phyloP scores from a whole-genome alignment of 345 rosid genomes.

The Sonneratia caseolaris region DNA sequence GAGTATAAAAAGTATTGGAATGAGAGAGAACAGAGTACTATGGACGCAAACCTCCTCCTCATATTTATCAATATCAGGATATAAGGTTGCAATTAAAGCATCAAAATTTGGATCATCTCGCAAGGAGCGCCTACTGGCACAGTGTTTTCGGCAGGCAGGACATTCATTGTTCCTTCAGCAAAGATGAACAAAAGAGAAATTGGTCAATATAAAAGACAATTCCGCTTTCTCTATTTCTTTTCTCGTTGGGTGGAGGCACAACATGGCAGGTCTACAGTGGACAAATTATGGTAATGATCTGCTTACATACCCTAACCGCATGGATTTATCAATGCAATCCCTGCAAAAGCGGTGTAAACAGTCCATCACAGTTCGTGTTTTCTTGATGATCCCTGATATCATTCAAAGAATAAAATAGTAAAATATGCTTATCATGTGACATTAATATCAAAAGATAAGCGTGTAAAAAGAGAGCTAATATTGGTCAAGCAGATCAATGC shows the following conservation, averaged over 20 bases:
- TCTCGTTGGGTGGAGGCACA: no score
- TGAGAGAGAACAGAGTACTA: neutral
- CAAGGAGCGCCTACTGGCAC: slow-evolving; percentile 92
- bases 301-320: slow-evolving; percentile 77
- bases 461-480: neutral
- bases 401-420: neutral
- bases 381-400: slow-evolving; percentile 79
- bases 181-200: slow-evolving; percentile 11
- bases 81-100: slow-evolving; percentile 67
- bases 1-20: neutral
- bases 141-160: slow-evolving; percentile 97
- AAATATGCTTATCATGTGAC: neutral
- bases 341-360: slow-evolving; percentile 92
- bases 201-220: neutral
- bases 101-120: slow-evolving; percentile 93
- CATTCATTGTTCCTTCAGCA: slow-evolving; percentile 79
- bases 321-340: slow-evolving; percentile 95
- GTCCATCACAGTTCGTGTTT: slow-evolving; percentile 91
- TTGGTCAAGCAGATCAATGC: neutral
- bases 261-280: neutral
- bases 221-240: neutral
- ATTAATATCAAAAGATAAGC: neutral
- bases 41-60: slow-evolving; percentile 51
- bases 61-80: slow-evolving; percentile 67
- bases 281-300: neutral